Conservation (phyloP, 306 rosid genomes). For the Quercus rubra region DNA sequence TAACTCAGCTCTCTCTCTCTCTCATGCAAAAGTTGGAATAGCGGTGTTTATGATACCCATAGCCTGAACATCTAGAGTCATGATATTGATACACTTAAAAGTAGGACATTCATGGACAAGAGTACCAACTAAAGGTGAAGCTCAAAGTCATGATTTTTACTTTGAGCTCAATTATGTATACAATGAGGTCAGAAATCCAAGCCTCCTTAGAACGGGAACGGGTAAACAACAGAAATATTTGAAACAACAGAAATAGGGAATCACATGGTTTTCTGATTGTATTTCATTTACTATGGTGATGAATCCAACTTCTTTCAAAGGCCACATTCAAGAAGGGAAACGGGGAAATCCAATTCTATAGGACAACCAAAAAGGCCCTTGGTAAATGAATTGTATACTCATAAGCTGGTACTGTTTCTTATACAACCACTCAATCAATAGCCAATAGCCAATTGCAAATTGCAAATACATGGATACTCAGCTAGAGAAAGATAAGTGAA, state of each 20-base stretch:
- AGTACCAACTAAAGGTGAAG: too few species aligned
- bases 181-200: too few species aligned
- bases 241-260: background rate
- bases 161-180: too few species aligned
- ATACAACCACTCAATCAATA: background rate
- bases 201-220: too few species aligned
- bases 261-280: background rate
- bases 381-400: background rate
- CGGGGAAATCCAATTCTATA: background rate
- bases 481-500: background rate
- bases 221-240: background rate
- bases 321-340: background rate
- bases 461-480: background rate
- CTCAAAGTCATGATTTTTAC: too few species aligned
- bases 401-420: background rate
- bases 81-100: too few species aligned
- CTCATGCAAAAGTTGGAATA: too few species aligned
- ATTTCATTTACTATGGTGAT: background rate
- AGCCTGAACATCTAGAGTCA: too few species aligned
- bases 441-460: background rate
- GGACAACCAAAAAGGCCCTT: background rate
- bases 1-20: too few species aligned
- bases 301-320: background rate
- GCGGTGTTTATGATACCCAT: too few species aligned
- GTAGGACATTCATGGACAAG: too few species aligned